Evolutionary conservation across 2,329 filamentous ascomycete genomes (phyloP), one percentile per base, ranked within the genome.

Genomic region (Diaporthe velutina): DNA sequence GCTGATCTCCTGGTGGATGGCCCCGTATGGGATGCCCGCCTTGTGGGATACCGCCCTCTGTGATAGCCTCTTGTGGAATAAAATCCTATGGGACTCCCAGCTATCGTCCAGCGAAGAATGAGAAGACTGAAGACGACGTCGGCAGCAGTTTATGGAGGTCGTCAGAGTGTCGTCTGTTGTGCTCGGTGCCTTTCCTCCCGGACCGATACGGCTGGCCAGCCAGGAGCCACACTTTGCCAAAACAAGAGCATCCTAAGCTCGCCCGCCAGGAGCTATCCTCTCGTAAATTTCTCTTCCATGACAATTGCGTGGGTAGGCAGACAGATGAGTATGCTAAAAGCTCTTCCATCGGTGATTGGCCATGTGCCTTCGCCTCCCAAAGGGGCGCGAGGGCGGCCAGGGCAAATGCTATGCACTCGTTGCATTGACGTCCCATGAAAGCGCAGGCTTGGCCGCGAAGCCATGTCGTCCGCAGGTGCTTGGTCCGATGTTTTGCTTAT

Each of bases 401-500:
- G 22, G 22, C 25, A 17, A 33, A n/a, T n/a, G n/a, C n/a, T n/a
- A n/a, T n/a, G n/a, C n/a, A n/a, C n/a, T n/a, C n/a, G 19, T 50
- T 28, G 61, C 61, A 67, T 50, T 50, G 45, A 50, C 42, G 42
- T 15, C 55, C 28, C 28, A 48, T 35, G 40, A 9, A 25, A 50
- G 28, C 45, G 45, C 45, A 17, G 61, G 61, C 61, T 66, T 50
- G 61, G 61, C 61, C 40, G 13, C 13, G 61, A 35, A 35, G 40
- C 42, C 17, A 19, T 64, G 28, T 42, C 17, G 60, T 48, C 60
- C 12, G 61, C 45, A 25, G 61, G 42, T 67, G 61, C 42, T 50
- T 67, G 64, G 64, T 38, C 64, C 64, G 64, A 52, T 67, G 64
- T 52, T 52, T 35, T 52, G 33, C 22, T 38, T 19, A 38, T 67